Evolutionary conservation across 2,329 filamentous ascomycete genomes (phyloP).

Genomic region (Chaetomium sp.): DNA sequence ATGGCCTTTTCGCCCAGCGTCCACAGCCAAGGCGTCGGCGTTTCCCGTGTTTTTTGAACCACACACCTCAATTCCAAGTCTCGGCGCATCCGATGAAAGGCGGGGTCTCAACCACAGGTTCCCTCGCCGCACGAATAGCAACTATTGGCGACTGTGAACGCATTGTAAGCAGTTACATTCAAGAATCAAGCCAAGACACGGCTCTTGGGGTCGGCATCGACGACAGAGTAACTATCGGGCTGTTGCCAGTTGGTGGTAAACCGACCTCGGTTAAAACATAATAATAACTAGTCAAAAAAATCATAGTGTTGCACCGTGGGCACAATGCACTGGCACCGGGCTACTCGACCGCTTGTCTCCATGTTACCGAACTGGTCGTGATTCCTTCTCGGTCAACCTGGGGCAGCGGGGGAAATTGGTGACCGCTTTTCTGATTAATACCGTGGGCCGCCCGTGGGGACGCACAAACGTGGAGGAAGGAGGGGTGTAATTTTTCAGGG

Average conservation of each 20-base stretch:
- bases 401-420: conserved; percentile 5
- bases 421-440: conserved; percentile 4
- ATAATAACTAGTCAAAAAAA: not conserved
- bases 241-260: not conserved
- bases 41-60: conserved; percentile 10
- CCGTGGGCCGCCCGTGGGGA: conserved; percentile 10
- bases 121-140: not conserved
- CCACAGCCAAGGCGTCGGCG: not conserved
- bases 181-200: not conserved
- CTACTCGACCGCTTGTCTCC: not conserved
- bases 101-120: not conserved
- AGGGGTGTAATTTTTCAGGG: conserved; percentile 15
- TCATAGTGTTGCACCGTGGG: not conserved
- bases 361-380: not conserved
- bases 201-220: not conserved
- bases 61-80: not conserved
- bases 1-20: not conserved
- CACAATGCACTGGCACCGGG: too few species aligned
- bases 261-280: not conserved
- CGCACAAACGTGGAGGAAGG: not conserved
- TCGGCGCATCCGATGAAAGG: not conserved
- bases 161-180: not conserved
- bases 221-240: not conserved
- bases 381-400: not conserved
- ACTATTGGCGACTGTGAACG: not conserved